Evolutionary conservation across 2,329 filamentous ascomycete species (phyloP).

Genomic region (Lachnellula cervina): DNA sequence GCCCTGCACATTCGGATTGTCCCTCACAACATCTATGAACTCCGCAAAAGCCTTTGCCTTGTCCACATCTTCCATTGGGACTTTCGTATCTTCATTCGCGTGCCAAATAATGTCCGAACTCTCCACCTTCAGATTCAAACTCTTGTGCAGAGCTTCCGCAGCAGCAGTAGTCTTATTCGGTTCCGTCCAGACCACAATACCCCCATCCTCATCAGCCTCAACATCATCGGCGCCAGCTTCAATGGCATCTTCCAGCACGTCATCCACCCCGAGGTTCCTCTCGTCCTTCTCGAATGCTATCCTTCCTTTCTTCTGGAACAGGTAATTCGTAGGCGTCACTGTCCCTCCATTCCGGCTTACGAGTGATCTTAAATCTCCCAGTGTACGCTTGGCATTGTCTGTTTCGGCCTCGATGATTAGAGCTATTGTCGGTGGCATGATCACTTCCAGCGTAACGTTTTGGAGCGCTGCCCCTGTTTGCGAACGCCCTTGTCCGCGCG

Average conservation of each 20-base stretch:
- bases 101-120: constrained; percentile 81
- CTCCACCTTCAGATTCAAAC: constrained; percentile 61
- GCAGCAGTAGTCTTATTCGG: constrained; percentile 60
- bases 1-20: constrained; percentile 69
- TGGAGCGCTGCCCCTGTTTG: constrained; percentile 72
- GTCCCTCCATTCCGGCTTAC: constrained; percentile 69
- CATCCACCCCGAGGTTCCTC: constrained; percentile 49
- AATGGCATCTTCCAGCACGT: constrained; percentile 74
- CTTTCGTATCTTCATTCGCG: constrained; percentile 73
- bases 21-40: constrained; percentile 56
- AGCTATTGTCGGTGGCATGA: constrained; percentile 71
- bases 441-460: constrained; percentile 69
- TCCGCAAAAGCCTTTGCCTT: constrained; percentile 52
- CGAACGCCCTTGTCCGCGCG: constrained; percentile 81
- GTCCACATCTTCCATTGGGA: constrained; percentile 54
- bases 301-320: constrained; percentile 78
- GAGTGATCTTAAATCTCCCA: constrained; percentile 66
- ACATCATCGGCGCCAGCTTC: constrained; percentile 79
- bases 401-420: constrained; percentile 82
- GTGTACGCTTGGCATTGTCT: constrained; percentile 68
- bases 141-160: constrained; percentile 57
- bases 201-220: constrained; percentile 61
- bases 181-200: constrained; percentile 66
- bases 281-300: constrained; percentile 62
- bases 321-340: constrained; percentile 69